These are phyloP conservation scores for Ceratocystis cacaofunesta DNA, from an alignment of 2,329 filamentous ascomycete species.

Conservation along the genomic window DNA sequence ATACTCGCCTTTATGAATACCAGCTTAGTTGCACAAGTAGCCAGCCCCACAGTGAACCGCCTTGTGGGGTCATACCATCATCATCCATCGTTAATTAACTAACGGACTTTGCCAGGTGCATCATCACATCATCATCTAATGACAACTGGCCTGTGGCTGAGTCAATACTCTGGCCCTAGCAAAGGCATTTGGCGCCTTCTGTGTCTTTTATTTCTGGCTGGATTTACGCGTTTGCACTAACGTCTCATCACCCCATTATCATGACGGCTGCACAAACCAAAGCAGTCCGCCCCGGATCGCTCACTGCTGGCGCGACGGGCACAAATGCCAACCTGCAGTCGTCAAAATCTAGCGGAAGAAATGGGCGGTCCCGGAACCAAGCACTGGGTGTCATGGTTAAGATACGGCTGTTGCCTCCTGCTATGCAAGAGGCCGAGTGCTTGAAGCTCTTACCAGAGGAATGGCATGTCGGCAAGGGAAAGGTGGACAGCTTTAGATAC, in stretches of 20 bases:
- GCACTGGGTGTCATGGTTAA: conserved; percentile 64
- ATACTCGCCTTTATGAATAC: not conserved
- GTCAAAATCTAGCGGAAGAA: not conserved
- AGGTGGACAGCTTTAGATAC: conserved; percentile 69
- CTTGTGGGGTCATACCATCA: not conserved
- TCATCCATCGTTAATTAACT: not conserved
- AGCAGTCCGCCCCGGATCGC: not conserved
- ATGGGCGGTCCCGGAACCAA: conserved; percentile 7
- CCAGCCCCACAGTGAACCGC: not conserved
- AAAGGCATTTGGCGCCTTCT: not conserved
- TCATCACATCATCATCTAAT: not conserved
- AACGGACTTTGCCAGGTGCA: not conserved
- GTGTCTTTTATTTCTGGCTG: not conserved
- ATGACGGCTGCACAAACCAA: conserved; percentile 11
- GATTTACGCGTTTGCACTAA: not conserved
- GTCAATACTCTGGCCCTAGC: not conserved
- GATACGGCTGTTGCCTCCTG: conserved; percentile 71
- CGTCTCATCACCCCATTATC: not conserved
- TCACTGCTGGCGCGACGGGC: not conserved
- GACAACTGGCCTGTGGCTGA: not conserved
- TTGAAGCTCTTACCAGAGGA: conserved; percentile 55
- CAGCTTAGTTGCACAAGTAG: not conserved
- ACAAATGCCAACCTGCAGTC: not conserved
- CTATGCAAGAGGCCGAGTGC: conserved; percentile 68
- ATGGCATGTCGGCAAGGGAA: conserved; percentile 69